phyloP scores from a whole-genome alignment of 2,329 filamentous ascomycete genomes.

The Apiospora rasikravindrae region DNA sequence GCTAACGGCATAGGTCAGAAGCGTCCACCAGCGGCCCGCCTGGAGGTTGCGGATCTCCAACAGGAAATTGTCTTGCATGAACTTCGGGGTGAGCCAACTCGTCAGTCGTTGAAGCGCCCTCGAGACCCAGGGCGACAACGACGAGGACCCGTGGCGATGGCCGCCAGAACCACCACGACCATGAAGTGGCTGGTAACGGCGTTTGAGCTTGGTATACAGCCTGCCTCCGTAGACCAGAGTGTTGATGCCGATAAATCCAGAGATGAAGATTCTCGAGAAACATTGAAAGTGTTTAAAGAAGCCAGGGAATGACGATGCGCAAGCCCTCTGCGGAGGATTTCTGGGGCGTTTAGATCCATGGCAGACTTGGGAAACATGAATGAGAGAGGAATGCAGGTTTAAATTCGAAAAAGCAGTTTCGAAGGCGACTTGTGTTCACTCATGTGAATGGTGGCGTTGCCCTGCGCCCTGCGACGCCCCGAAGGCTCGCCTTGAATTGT shows the following conservation, averaged over 20 bases:
- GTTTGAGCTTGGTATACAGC: not conserved
- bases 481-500: not conserved
- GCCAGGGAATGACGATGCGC: not conserved
- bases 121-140: not conserved
- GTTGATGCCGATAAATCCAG: constrained; percentile 20
- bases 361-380: not conserved
- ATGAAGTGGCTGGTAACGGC: not conserved
- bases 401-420: not conserved
- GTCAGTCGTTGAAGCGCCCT: not conserved
- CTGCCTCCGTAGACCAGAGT: constrained; percentile 18
- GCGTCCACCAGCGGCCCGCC: constrained; percentile 23
- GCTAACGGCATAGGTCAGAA: constrained; percentile 22
- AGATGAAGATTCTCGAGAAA: constrained; percentile 4
- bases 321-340: not conserved
- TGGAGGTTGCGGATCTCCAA: constrained; percentile 18
- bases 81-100: not conserved
- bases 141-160: not conserved
- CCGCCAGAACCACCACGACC: not conserved
- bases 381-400: not conserved
- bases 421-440: not conserved
- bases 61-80: constrained; percentile 21
- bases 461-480: not conserved
- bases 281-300: not conserved
- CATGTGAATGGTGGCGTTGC: not conserved
- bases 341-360: not conserved